Percentiles rank a stretch among this genome's conserved stretches.
phyloP scores from a whole-genome alignment of 148 eudicot genomes.

The Persicaria maculosa region DNA sequence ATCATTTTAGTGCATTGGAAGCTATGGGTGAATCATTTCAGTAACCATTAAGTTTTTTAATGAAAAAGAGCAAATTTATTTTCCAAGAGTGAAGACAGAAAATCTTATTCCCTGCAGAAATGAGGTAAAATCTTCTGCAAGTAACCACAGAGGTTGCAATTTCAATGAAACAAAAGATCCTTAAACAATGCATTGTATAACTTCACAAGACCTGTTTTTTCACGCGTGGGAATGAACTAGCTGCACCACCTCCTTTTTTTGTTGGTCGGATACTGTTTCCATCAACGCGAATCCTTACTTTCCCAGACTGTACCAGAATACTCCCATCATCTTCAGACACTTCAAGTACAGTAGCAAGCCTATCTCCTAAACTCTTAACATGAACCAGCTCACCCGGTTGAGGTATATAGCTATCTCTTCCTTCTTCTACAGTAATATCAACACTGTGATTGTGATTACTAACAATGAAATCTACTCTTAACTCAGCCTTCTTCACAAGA shows the following conservation, averaged over 20 bases:
- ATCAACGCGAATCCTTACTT: conserved; percentile 62
- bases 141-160: not conserved
- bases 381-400: conserved; percentile 66
- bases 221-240: conserved; percentile 23
- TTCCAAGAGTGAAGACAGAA: not conserved
- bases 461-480: conserved; percentile 56
- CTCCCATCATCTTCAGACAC: conserved; percentile 59
- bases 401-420: conserved; percentile 33
- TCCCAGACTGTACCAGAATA: conserved; percentile 74
- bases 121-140: not conserved
- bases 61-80: not conserved
- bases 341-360: conserved; percentile 68
- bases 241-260: conserved; percentile 23
- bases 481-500: conserved; percentile 63
- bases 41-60: too few relatives aligned
- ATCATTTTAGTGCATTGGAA: not conserved
- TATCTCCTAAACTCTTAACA: conserved; percentile 65
- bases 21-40: not conserved
- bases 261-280: conserved; percentile 38
- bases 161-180: not conserved
- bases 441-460: conserved; percentile 37
- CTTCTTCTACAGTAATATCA: conserved; percentile 24
- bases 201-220: conserved; percentile 40
- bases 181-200: not conserved
- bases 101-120: not conserved